Base-by-base conservation (phyloP, 2,329 filamentous ascomycete genomes). In the Epichloe brachyelytri region DNA sequence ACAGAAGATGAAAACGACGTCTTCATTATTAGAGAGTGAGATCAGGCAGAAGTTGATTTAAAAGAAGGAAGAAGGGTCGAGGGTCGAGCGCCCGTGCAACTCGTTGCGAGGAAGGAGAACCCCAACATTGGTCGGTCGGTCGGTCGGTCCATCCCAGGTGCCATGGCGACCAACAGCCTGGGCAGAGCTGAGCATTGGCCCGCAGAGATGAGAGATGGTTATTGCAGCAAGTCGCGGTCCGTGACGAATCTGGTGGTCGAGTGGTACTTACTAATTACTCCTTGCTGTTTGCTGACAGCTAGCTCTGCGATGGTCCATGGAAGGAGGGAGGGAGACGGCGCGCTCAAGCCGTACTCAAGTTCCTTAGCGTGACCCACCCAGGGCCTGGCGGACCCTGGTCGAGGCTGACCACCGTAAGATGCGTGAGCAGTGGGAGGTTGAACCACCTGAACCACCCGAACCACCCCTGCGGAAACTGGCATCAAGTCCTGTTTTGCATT, bases 391-490 rank as follows among this genome's bases (percentile, higher is more conserved):
- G 26, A 30, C 48, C 53, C 50, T 51, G 50, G 53, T 51, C 51
- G 48, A 53, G 45, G 53, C 53, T 50, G 50, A 43, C 44, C 37
- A 33, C 7, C 10, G 50, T 54, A 48, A 54, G 52, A 49, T 51
- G 49, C 33, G 37, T 37, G 37, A 51, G 43, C 37, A 54, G 47
- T 51, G 52, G 47, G 22, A 54, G 49, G 46, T 26, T 7, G 22
- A 26, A 7, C 7, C 22, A 26, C 22, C 22, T 7, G 22, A 26
- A 26, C 22, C 22, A 26, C 22, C 5, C 7, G 22, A 22, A 7
- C 22, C 22, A 22, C 22, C 26, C 26, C 7, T 30, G 26, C 26
- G 26, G 26, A 26, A 26, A 26, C 26, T 26, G 26, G 7, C 26
- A 26, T 26, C 22, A 26, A 19, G 22, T 7, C 22, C 22, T 26